Conservation (phyloP, 495 filamentous ascomycete species). For the Patellaria atrata region DNA sequence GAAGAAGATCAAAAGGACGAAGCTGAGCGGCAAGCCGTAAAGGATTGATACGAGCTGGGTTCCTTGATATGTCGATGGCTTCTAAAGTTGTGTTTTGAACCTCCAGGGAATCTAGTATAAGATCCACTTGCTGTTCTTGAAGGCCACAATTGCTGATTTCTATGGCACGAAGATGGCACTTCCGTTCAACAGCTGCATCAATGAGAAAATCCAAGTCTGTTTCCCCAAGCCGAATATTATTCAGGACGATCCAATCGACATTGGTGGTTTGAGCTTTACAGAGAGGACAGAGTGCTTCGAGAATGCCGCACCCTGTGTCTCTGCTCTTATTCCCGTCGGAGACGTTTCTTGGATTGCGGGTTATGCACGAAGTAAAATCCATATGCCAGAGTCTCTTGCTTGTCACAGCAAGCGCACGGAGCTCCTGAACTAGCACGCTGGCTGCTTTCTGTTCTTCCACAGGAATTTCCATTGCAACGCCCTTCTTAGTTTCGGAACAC, state of each 20-base stretch:
- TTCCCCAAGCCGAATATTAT: constrained; percentile 70
- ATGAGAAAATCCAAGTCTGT: constrained; percentile 62
- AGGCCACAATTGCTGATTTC: constrained; percentile 69
- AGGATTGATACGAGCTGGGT: constrained; percentile 56
- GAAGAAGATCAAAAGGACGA: constrained; percentile 51
- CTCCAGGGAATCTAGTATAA: constrained; percentile 43
- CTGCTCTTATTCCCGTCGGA: constrained; percentile 36
- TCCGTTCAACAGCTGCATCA: constrained; percentile 47
- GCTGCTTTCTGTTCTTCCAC: constrained; percentile 44
- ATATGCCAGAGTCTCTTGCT: constrained; percentile 46
- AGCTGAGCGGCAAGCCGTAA: constrained; percentile 47
- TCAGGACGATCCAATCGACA: constrained; percentile 68
- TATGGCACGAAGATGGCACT: constrained; percentile 59
- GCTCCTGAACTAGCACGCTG: constrained; percentile 56
- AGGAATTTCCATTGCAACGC: constrained; percentile 39
- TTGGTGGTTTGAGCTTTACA: constrained; percentile 60
- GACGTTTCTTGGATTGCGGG: constrained; percentile 34
- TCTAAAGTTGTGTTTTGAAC: constrained; percentile 62
- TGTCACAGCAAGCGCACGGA: constrained; percentile 55
- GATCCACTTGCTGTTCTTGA: constrained; percentile 40
- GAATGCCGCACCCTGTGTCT: constrained; percentile 62
- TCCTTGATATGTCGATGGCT: constrained; percentile 60
- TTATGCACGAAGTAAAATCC: constrained; percentile 48
- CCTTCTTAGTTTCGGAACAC: constrained; percentile 40
- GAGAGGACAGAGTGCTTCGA: constrained; percentile 63